Conservation (phyloP, 345 rosid species). For the Eucalyptus lansdowneana region DNA sequence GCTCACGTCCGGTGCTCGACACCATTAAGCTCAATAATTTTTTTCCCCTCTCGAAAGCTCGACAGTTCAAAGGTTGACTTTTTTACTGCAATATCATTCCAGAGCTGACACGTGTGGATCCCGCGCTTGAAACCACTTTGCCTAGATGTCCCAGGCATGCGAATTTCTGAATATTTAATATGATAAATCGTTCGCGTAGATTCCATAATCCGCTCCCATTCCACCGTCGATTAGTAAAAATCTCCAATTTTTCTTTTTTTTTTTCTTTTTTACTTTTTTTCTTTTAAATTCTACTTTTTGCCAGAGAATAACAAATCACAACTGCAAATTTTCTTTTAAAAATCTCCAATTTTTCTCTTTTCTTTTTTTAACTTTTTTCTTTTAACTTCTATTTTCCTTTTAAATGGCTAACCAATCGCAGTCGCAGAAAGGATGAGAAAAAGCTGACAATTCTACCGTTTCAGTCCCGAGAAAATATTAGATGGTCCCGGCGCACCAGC, state of each 20-base stretch:
- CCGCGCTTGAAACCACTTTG: not conserved
- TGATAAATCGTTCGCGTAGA: not conserved
- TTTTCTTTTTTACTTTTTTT: not conserved
- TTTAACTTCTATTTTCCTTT: not conserved
- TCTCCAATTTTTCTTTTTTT: no score
- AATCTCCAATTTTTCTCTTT: not conserved
- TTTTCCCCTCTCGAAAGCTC: not conserved
- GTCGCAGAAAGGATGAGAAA: not conserved
- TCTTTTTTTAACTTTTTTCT: not conserved
- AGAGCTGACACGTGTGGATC: not conserved
- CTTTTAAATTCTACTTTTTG: not conserved
- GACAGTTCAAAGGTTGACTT: not conserved
- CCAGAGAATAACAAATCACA: not conserved
- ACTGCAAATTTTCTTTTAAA: not conserved
- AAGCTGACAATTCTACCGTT: not conserved
- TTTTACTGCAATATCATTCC: fast-evolving
- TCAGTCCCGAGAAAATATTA: not conserved
- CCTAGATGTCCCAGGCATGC: not conserved
- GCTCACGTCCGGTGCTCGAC: not conserved
- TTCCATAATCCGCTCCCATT: not conserved
- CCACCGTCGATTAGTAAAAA: not conserved
- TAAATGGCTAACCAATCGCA: not conserved
- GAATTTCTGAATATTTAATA: not conserved
- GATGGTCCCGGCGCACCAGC: no score
- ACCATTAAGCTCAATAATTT: not conserved